A percentile compares a stretch with the other conserved stretches of the same genome.
Conservation (phyloP, 176 grass and related monocot species). For the Oryza glaberrima region DNA sequence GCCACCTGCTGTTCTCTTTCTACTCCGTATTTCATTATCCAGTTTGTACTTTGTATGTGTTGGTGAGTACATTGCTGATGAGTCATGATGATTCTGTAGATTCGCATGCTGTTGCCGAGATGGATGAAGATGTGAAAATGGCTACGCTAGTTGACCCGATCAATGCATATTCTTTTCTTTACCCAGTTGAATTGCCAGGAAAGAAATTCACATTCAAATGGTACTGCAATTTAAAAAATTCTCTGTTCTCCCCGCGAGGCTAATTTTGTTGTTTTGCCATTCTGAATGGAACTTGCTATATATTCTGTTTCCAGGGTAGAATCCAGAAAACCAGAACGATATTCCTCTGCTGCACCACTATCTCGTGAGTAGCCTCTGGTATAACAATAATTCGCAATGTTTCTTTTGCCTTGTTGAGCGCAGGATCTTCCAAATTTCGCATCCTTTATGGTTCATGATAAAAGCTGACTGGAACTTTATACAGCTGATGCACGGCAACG, state of each 20-base stretch:
- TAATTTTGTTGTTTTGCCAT: conserved; percentile 21
- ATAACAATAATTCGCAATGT: conserved; percentile 15
- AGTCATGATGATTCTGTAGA: conserved; percentile 45
- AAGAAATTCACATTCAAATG: conserved; percentile 81
- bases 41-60: not conserved
- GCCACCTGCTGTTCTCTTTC: not conserved
- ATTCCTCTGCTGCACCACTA: conserved; percentile 93
- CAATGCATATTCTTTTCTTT: conserved; percentile 91
- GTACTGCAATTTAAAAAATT: conserved; percentile 43
- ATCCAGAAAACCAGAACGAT: conserved; percentile 93
- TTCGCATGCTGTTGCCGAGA: conserved; percentile 57
- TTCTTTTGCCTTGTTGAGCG: conserved; percentile 24
- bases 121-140: conserved; percentile 79
- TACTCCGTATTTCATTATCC: not conserved
- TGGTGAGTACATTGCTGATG: conserved; percentile 21
- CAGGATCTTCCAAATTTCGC: not conserved
- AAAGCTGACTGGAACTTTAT: conserved; percentile 45
- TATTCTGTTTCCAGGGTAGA: conserved; percentile 72
- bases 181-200: conserved; percentile 66
- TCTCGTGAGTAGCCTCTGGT: conserved; percentile 66
- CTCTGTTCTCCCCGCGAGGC: not conserved
- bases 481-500: conserved; percentile 96
- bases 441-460: not conserved
- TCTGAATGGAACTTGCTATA: conserved; percentile 8
- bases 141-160: conserved; percentile 62